These are phyloP conservation scores for Neurospora pannonica DNA, from an alignment of 495 filamentous ascomycete genomes.

Conservation along the genomic window DNA sequence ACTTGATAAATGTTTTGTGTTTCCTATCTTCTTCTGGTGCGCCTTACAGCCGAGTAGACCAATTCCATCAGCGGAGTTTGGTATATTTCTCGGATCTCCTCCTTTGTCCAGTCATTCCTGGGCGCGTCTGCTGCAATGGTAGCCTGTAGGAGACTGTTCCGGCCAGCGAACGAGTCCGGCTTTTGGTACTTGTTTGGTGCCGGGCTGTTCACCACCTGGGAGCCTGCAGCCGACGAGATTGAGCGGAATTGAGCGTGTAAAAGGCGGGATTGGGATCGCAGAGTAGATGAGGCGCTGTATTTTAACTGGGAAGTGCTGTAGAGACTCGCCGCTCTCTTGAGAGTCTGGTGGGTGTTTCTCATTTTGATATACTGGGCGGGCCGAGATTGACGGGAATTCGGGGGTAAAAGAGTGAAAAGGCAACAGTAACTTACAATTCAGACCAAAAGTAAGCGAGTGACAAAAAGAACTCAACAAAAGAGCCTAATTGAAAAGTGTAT, in stretches of 20 bases:
- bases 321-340: neutral
- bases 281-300: neutral
- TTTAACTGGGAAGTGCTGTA: neutral
- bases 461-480: neutral
- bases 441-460: neutral
- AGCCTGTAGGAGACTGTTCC: slow-evolving; percentile 14
- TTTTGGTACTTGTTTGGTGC: neutral
- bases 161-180: neutral
- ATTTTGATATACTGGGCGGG: neutral
- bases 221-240: neutral
- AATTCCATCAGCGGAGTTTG: slow-evolving; percentile 69
- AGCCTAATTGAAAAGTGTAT: neutral
- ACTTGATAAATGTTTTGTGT: neutral
- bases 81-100: slow-evolving; percentile 68
- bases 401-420: neutral
- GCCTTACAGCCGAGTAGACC: slow-evolving; percentile 59
- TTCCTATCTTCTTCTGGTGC: neutral
- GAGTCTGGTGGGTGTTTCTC: neutral
- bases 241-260: neutral
- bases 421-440: neutral
- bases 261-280: neutral
- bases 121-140: slow-evolving; percentile 49
- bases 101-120: slow-evolving; percentile 65
- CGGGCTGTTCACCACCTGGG: neutral
- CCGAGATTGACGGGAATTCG: neutral